A percentile compares a stretch with the other conserved stretches of the same genome.
phyloP scores from a whole-genome alignment of 164 flowering plant species.

The Santalum album region DNA sequence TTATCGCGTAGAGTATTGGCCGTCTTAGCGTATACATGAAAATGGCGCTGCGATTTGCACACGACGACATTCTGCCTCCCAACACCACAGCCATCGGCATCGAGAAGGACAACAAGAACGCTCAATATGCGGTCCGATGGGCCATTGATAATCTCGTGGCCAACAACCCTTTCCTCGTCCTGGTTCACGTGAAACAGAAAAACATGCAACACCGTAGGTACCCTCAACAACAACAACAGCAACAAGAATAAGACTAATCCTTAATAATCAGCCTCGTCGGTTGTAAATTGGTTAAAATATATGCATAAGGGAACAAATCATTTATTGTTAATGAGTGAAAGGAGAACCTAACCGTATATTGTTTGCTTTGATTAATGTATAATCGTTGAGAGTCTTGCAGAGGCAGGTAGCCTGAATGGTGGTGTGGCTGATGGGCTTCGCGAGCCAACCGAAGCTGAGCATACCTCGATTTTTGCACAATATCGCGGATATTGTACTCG shows the following conservation, averaged over 20 bases:
- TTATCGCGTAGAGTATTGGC: too few relatives aligned
- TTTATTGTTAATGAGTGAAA: too few relatives aligned
- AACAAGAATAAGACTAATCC: too few relatives aligned
- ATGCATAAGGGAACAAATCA: too few relatives aligned
- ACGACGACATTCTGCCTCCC: background rate
- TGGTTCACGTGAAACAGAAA: slow-evolving; percentile 37
- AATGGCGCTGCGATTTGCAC: too few relatives aligned
- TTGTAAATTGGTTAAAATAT: background rate
- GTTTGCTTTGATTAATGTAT: background rate
- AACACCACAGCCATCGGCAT: slow-evolving; percentile 36
- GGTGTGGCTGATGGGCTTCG: background rate
- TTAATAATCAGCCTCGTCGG: background rate
- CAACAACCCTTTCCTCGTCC: slow-evolving; percentile 18
- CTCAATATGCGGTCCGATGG: slow-evolving; percentile 51
- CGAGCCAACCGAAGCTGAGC: background rate
- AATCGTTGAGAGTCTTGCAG: background rate
- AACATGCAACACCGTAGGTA: slow-evolving; percentile 35
- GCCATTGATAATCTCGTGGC: slow-evolving; percentile 34
- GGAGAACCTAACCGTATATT: background rate
- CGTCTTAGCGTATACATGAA: too few relatives aligned
- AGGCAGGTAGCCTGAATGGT: background rate
- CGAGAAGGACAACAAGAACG: slow-evolving; percentile 57
- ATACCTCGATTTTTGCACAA: slow-evolving; percentile 20
- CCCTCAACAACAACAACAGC: too few relatives aligned
- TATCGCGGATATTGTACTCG: slow-evolving; percentile 51